These are phyloP conservation scores for Cytospora paraplurivora DNA, from an alignment of 2,329 filamentous ascomycete genomes.

Conservation along the genomic window DNA sequence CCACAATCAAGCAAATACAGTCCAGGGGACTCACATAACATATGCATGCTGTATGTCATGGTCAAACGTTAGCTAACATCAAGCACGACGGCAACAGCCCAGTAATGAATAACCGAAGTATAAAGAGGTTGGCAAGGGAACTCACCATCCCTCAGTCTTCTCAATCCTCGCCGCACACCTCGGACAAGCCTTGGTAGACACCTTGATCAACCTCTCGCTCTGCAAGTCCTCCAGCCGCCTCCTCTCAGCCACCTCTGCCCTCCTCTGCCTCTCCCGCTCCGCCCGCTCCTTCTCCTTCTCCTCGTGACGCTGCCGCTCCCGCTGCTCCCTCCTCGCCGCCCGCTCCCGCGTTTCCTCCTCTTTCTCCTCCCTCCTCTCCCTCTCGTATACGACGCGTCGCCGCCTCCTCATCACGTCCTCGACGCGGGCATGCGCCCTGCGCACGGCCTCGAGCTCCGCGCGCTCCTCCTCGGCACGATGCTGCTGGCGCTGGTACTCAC, in stretches of 20 bases:
- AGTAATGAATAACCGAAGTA: background rate
- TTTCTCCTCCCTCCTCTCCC: background rate
- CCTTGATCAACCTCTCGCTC: constrained; percentile 21
- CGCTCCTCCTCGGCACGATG: constrained; percentile 38
- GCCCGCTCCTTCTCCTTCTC: constrained; percentile 10
- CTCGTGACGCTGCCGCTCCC: constrained; percentile 6
- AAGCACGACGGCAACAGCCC: background rate
- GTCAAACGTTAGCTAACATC: constrained; percentile 3
- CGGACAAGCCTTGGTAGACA: constrained; percentile 31
- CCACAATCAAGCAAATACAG: background rate
- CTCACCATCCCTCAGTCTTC: constrained; percentile 31
- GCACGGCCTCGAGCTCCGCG: constrained; percentile 39
- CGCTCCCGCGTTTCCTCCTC: background rate
- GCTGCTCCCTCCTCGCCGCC: constrained; percentile 4
- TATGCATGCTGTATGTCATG: constrained; percentile 27
- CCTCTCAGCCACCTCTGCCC: constrained; percentile 8
- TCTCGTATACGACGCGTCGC: background rate
- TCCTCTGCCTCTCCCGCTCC: constrained; percentile 9
- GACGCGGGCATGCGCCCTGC: constrained; percentile 46
- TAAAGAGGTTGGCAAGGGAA: background rate
- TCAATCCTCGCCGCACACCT: constrained; percentile 29
- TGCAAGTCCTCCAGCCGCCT: constrained; percentile 24
- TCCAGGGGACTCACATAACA: constrained; percentile 30
- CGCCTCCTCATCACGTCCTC: constrained; percentile 29
- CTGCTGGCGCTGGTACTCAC: constrained; percentile 37